Conservation (phyloP, 306 rosid genomes). For the Abrus pulchellus region DNA sequence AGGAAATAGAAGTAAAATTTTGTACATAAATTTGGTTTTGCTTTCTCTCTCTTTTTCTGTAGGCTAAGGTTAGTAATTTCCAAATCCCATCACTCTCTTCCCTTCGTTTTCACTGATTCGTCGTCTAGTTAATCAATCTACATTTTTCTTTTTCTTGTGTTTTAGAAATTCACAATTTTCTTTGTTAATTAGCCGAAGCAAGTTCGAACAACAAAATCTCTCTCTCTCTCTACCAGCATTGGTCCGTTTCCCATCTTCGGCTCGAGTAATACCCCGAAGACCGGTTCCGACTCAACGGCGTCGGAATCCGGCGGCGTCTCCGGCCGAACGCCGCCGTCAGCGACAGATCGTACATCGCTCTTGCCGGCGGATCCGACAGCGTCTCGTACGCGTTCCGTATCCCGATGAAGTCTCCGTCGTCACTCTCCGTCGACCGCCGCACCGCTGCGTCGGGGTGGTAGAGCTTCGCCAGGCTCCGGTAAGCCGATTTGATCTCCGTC, state of each 20-base stretch:
- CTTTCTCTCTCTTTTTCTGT: too few species aligned
- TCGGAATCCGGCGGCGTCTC: slow-evolving; percentile 38
- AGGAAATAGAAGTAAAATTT: background rate
- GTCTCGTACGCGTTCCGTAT: slow-evolving; percentile 83
- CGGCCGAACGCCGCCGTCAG: slow-evolving; percentile 46
- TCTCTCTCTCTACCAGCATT: slow-evolving; percentile 79
- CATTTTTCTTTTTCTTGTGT: background rate
- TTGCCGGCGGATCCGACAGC: slow-evolving; percentile 83
- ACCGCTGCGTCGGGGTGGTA: slow-evolving; percentile 76
- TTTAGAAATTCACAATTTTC: background rate
- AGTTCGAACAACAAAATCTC: background rate
- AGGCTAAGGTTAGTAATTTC: slow-evolving; percentile 3
- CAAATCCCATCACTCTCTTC: background rate
- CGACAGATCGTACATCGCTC: slow-evolving; percentile 73
- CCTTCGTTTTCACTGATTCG: background rate
- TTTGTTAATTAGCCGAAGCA: background rate
- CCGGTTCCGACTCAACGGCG: slow-evolving; percentile 12
- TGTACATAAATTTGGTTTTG: background rate
- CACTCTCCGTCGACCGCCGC: slow-evolving; percentile 41
- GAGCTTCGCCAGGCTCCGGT: slow-evolving; percentile 56
- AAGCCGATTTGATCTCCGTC: slow-evolving; percentile 56
- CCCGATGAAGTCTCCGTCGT: slow-evolving; percentile 70
- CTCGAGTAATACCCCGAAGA: slow-evolving; percentile 57
- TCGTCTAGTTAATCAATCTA: background rate
- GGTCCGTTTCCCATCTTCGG: slow-evolving; percentile 94